Conservation (phyloP, 257 asterid species). For the Przewalskia tangutica region DNA sequence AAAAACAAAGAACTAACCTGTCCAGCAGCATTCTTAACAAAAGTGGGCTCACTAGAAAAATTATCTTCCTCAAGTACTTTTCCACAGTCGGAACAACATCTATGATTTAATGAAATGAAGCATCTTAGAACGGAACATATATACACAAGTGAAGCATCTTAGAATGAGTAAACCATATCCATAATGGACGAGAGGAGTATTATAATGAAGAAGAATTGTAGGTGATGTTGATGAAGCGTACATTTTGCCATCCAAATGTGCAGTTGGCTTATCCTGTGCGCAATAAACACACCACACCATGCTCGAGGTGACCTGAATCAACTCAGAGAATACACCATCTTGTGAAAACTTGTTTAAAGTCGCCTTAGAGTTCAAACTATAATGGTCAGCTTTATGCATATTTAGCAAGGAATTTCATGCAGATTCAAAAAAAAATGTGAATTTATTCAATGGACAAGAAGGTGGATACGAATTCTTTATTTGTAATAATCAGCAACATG, state of each 20-base stretch:
- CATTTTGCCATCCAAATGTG: constrained; percentile 32
- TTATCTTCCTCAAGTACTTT: constrained; percentile 48
- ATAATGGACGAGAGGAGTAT: not conserved
- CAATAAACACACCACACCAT: constrained; percentile 41
- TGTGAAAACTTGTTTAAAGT: not conserved
- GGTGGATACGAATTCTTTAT: not conserved
- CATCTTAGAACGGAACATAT: too few relatives aligned
- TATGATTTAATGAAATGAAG: constrained; percentile 7
- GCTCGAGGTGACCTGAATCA: constrained; percentile 14
- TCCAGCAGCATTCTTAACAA: constrained; percentile 45
- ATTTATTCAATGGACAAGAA: not conserved
- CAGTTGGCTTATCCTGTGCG: constrained; percentile 17
- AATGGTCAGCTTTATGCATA: not conserved
- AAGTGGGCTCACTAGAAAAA: constrained; percentile 37
- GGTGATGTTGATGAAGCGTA: constrained; percentile 13
- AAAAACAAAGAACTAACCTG: constrained; percentile 31
- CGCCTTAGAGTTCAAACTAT: not conserved
- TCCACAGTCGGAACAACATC: constrained; percentile 59
- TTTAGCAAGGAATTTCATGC: not conserved
- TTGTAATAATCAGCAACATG: not conserved
- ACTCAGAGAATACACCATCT: not conserved
- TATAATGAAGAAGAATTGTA: not conserved
- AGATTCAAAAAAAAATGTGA: not conserved
- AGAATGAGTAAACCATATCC: not conserved
- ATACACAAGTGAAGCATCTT: constrained; percentile 7